Evolutionary conservation across 2,329 filamentous ascomycete genomes (phyloP).

Genomic region (Beauveria bassiana): DNA sequence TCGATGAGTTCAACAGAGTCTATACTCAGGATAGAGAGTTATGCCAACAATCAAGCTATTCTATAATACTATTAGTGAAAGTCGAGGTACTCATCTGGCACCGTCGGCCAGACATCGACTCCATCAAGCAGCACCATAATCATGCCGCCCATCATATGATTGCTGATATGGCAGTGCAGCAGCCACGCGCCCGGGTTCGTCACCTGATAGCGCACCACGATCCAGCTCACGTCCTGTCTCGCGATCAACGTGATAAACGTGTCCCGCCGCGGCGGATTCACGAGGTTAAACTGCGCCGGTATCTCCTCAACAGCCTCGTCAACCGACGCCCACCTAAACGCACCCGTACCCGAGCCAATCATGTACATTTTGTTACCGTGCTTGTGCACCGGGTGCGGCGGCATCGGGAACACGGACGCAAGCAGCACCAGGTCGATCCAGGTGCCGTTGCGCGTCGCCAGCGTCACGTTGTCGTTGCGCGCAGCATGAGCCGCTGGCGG

Average conservation of each 20-base stretch:
- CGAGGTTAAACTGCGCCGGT: slow-evolving; percentile 48
- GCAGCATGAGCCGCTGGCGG: slow-evolving; percentile 17
- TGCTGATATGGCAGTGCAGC: slow-evolving; percentile 43
- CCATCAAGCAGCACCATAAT: slow-evolving; percentile 42
- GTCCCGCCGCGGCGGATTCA: slow-evolving; percentile 47
- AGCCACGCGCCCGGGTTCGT: slow-evolving; percentile 43
- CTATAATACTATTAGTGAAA: neutral
- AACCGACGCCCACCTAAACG: slow-evolving; percentile 45
- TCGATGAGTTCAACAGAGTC: neutral
- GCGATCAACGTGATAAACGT: slow-evolving; percentile 20
- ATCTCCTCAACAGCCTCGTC: slow-evolving; percentile 40
- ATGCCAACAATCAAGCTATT: no score
- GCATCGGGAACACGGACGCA: slow-evolving; percentile 36
- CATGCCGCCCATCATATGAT: slow-evolving; percentile 49
- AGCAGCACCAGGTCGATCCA: slow-evolving; percentile 52
- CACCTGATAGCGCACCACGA: slow-evolving; percentile 45
- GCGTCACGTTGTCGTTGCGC: slow-evolving; percentile 35
- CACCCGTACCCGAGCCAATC: slow-evolving; percentile 43
- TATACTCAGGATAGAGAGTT: neutral
- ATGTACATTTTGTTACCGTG: slow-evolving; percentile 54
- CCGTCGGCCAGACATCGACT: slow-evolving; percentile 33
- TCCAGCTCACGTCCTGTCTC: slow-evolving; percentile 26
- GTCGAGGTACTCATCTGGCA: slow-evolving; percentile 30
- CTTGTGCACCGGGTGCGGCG: slow-evolving; percentile 54
- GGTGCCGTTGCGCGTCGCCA: slow-evolving; percentile 36